These are phyloP conservation scores for Nemania diffusa DNA, from an alignment of 2,329 filamentous ascomycete species.

Conservation along the genomic window DNA sequence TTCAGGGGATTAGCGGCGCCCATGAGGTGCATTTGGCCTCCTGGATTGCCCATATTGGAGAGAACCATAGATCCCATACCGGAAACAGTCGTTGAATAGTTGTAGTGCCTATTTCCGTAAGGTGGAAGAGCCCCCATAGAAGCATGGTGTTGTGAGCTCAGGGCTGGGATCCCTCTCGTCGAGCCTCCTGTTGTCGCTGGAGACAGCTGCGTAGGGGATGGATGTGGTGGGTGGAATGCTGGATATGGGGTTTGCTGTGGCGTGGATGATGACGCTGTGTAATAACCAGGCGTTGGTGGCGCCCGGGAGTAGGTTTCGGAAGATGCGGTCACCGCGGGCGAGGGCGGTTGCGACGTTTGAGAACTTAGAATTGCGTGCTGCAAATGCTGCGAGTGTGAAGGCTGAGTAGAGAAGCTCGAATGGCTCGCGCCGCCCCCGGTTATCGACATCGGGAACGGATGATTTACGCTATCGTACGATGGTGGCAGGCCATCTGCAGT, in stretches of 20 bases:
- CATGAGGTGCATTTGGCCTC: constrained; percentile 76
- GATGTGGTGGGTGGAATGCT: constrained; percentile 54
- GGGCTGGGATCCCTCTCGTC: constrained; percentile 52
- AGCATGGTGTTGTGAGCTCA: constrained; percentile 52
- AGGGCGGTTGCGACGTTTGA: constrained; percentile 61
- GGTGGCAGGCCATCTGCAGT: constrained; percentile 71
- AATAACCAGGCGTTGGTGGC: constrained; percentile 70
- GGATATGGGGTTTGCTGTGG: constrained; percentile 59
- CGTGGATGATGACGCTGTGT: constrained; percentile 60
- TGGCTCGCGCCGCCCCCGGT: constrained; percentile 59
- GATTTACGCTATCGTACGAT: constrained; percentile 74
- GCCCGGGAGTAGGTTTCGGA: constrained; percentile 69
- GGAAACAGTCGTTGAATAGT: constrained; percentile 60
- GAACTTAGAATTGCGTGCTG: constrained; percentile 59
- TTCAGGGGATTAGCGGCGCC: constrained; percentile 63
- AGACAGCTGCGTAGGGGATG: constrained; percentile 55
- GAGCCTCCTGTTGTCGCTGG: constrained; percentile 55
- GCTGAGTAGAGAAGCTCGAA: constrained; percentile 47
- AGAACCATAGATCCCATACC: constrained; percentile 75
- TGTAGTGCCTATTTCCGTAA: constrained; percentile 60
- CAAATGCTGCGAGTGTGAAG: constrained; percentile 47
- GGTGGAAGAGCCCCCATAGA: constrained; percentile 66
- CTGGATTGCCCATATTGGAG: constrained; percentile 81
- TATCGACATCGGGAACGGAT: constrained; percentile 71
- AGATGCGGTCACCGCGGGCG: constrained; percentile 65